Percentiles rank a stretch among this genome's conserved stretches.
phyloP scores from a whole-genome alignment of 2,329 filamentous ascomycete species.

The Sclerotinia borealis region DNA sequence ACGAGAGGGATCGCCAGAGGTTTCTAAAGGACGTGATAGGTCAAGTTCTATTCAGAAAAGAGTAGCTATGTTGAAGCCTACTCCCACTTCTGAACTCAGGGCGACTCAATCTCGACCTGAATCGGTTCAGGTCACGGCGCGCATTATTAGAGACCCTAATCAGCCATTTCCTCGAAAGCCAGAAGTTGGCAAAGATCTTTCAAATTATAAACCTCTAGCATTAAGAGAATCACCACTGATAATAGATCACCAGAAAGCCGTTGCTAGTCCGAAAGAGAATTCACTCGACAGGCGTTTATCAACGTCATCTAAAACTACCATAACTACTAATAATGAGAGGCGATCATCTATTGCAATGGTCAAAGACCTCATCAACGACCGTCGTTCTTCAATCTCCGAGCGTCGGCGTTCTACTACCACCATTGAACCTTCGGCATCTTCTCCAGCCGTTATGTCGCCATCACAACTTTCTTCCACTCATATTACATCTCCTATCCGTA shows the following conservation, averaged over 20 bases:
- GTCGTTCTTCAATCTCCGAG: slow-evolving; percentile 45
- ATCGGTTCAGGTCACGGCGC: slow-evolving; percentile 82
- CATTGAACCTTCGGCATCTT: slow-evolving; percentile 37
- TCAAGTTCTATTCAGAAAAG: slow-evolving; percentile 29
- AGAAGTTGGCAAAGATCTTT: slow-evolving; percentile 35
- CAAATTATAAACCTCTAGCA: slow-evolving; percentile 45
- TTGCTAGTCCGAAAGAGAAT: slow-evolving; percentile 35
- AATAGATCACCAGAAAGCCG: slow-evolving; percentile 48
- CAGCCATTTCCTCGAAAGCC: slow-evolving; percentile 38
- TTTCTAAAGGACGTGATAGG: slow-evolving; percentile 27
- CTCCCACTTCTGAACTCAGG: slow-evolving; percentile 17
- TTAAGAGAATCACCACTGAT: slow-evolving; percentile 54
- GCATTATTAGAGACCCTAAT: slow-evolving; percentile 64
- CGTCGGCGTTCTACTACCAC: slow-evolving; percentile 40
- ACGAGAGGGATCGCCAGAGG: slow-evolving; percentile 43
- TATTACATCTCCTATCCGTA: slow-evolving; percentile 37
- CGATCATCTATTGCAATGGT: slow-evolving; percentile 56
- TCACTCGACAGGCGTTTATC: slow-evolving; percentile 34
- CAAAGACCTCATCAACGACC: slow-evolving; percentile 49
- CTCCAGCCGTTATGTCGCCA: slow-evolving; percentile 39
- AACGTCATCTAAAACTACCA: slow-evolving; percentile 22
- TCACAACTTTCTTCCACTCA: slow-evolving; percentile 39
- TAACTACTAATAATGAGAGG: slow-evolving; percentile 33
- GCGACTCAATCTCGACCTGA: slow-evolving; percentile 51
- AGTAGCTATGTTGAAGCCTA: slow-evolving; percentile 23